These are phyloP conservation scores for Phytophthora uliginosa DNA, from an alignment of 352 stramenopile species.

Conservation along the genomic window DNA sequence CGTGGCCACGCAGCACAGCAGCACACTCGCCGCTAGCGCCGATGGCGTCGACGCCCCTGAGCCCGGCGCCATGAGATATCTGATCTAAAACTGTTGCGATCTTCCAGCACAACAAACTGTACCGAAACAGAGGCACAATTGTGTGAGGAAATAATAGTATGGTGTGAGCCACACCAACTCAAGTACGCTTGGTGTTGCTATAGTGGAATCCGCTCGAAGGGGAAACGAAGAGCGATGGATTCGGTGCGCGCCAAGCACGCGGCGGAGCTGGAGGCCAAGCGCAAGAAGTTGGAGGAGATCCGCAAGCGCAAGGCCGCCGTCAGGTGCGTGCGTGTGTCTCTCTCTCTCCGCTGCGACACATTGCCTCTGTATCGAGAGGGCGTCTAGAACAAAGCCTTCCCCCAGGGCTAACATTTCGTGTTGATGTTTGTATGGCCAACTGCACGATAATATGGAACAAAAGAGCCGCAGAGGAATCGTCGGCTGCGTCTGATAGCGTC, in stretches of 20 bases:
- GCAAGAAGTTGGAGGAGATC: conserved; percentile 93
- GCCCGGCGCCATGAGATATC: conserved; percentile 1
- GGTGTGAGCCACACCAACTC: conserved; percentile 3
- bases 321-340: conserved; percentile 42
- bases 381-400: neutral
- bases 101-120: neutral
- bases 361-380: neutral
- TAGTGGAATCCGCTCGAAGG: conserved; percentile 15
- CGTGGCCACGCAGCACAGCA: conserved; percentile 53
- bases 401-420: conserved; percentile 1
- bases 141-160: neutral
- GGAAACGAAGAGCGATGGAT: conserved; percentile 49
- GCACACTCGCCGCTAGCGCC: conserved; percentile 38
- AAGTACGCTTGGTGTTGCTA: neutral
- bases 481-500: conserved; percentile 52
- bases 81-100: conserved; percentile 11
- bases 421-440: conserved; percentile 8
- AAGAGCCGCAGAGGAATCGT: conserved; percentile 57
- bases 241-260: conserved; percentile 86
- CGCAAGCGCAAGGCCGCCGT: conserved; percentile 85
- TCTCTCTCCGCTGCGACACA: neutral
- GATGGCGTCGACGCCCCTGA: conserved; percentile 1
- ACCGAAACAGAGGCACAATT: neutral
- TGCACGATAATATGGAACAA: conserved; percentile 16
- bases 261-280: conserved; percentile 89